These are phyloP conservation scores for Cyclotella kingstonii DNA, from an alignment of 108 stramenopile species.

Conservation along the genomic window DNA sequence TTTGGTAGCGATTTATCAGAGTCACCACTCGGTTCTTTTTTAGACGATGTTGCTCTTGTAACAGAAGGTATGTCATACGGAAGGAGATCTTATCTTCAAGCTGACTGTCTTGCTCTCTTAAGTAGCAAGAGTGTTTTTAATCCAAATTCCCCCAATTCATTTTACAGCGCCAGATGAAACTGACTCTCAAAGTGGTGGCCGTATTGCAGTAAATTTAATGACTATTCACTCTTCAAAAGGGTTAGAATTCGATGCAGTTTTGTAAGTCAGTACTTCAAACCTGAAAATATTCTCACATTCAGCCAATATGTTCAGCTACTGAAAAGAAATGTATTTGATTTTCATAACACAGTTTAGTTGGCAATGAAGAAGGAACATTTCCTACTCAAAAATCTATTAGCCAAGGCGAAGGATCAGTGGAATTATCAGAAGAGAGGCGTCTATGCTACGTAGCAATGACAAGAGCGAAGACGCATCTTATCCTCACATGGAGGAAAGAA, in stretches of 20 bases:
- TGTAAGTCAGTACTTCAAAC: constrained; percentile 21
- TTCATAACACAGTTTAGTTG: constrained; percentile 51
- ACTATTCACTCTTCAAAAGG: constrained; percentile 92
- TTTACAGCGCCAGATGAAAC: constrained; percentile 46
- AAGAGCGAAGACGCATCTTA: constrained; percentile 80
- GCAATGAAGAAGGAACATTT: constrained; percentile 85
- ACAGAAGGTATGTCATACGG: constrained; percentile 50
- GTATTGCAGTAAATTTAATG: constrained; percentile 78
- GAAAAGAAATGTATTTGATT: too few species aligned
- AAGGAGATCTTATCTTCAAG: too few species aligned
- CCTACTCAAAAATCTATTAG: constrained; percentile 53
- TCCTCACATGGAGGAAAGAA: constrained; percentile 79
- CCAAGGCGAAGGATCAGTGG: constrained; percentile 63
- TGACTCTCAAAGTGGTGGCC: constrained; percentile 24
- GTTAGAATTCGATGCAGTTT: constrained; percentile 90
- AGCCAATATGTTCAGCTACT: too few species aligned
- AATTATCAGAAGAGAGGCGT: constrained; percentile 81
- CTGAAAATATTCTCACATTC: background rate
- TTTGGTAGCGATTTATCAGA: constrained; percentile 17
- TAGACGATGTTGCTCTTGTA: constrained; percentile 81
- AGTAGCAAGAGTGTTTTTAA: too few species aligned
- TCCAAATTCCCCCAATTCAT: too few species aligned
- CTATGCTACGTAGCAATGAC: constrained; percentile 95
- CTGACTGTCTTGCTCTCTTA: too few species aligned
- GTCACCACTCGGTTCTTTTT: constrained; percentile 58